Evolutionary conservation across 2,329 filamentous ascomycete species (phyloP), one percentile per base, ranked within the genome.

Genomic region (Curvularia sp.): DNA sequence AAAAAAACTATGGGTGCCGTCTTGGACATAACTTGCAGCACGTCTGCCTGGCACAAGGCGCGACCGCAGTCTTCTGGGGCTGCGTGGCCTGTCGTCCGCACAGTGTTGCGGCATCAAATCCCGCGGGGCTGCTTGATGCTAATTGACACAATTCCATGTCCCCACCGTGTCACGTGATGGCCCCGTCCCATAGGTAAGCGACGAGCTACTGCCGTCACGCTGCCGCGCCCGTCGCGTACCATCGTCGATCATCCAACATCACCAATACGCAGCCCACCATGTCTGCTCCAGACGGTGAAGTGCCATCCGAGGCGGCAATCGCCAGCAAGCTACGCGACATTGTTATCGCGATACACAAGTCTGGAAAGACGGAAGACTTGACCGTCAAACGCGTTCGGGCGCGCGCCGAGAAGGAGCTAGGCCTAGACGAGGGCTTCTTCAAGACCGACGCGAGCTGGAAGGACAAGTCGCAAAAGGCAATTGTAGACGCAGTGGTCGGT

Each of bases 361-460:
- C 68, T 2, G 77, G 75, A 53, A 75, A 83, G 19, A 71, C 75
- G 30, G 81, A 85, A 5, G 80, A 85, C 49, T 73, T 87, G 60
- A 87, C 86, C 0, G 79, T 87, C 51, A 87, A 86, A 61, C 79
- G 79, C 53, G 82, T 87, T 49, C 83, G 86, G 48, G 68, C 77
- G 28, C 80, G 80, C 23, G 82, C 81, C 3, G 86, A 87, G 69
- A 74, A 80, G 55, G 72, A 80, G 48, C 72, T 88, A 10, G 80
- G 78, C 30, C 74, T 89, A 21, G 77, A 80, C 7, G 75, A 77
- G 5, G 84, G 80, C 2, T 88, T 86, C 66, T 82, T 87, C 65
- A 88, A 85, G 66, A 74, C 64, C n/a, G 74, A 82, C 58, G 66
- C 67, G 1, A 67, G 70, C 4, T 89, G 87, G 87, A 88, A 69